Percentiles rank a stretch among this genome's conserved stretches.
phyloP scores from a whole-genome alignment of 345 rosid species.

The Acer campestre region DNA sequence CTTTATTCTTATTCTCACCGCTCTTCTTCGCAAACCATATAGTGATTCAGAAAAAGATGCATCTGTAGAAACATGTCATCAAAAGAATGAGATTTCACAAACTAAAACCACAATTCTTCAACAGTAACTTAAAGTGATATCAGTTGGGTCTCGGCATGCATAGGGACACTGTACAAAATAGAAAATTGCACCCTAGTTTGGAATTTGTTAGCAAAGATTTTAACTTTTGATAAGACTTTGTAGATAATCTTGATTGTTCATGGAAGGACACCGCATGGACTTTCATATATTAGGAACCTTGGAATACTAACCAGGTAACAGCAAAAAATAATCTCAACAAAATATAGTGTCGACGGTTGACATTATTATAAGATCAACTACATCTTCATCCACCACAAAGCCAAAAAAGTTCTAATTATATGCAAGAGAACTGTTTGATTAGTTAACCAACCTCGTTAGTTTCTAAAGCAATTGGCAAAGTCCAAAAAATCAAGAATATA shows the following conservation, averaged over 20 bases:
- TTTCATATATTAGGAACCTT: neutral
- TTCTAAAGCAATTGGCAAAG: neutral
- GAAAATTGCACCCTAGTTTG: neutral
- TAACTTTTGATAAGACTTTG: conserved; percentile 2
- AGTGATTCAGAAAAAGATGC: conserved; percentile 96
- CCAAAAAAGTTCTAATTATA: neutral
- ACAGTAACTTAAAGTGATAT: neutral
- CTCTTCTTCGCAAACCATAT: conserved; percentile 94
- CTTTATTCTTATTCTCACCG: conserved; percentile 55
- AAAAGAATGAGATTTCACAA: conserved; percentile 16
- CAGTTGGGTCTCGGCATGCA: conserved; percentile 3
- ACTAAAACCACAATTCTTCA: conserved; percentile 2
- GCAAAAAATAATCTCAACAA: neutral
- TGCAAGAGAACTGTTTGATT: neutral
- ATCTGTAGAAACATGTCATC: conserved; percentile 50
- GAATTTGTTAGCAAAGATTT: neutral
- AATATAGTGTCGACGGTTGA: neutral
- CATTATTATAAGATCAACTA: no score
- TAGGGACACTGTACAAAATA: neutral
- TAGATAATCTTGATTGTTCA: neutral
- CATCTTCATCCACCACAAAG: neutral
- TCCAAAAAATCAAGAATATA: neutral
- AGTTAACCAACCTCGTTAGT: neutral
- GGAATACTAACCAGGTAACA: neutral
- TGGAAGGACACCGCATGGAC: neutral